Base-by-base conservation (phyloP, 306 rosid species). In the Pterocarpus santalinus region DNA sequence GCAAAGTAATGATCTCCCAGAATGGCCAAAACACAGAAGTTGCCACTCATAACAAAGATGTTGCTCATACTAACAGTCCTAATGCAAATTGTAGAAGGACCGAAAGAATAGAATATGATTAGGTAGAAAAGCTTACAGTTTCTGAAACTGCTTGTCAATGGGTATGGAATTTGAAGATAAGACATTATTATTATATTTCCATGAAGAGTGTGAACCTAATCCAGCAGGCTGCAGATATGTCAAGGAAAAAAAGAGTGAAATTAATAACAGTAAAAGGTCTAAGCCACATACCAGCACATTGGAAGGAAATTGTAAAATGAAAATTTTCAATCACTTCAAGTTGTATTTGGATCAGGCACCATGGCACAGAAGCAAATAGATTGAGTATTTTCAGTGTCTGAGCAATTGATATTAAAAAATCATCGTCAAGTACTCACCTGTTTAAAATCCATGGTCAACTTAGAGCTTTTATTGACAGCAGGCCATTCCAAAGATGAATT, bases 81-180 rank as follows among this genome's bases (percentile, higher is more conserved):
- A 49, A 57, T 67, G 70, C 44, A 51, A 56, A 57, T 58, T 58
- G 62, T 73, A 57, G 60, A 58, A 65, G 36, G 51, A 43, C 61
- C 73, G 73, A 79, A 72, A 73, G 36, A 58, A 73, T 55, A 80
- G 14, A 55, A 72, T 36, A 76, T 22, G 32, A 65, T 63, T 51
- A 70, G 81, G 46, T 39, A 71, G 39, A 73, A 80, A 71, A 70
- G 86, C 99, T 92, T 87, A 96, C 99, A 90, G 85, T 56, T 88
- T 94, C 63, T 90, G 96, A 65, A 92, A 81, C 86, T 90, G 92
- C 89, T 90, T 92, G 80, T 92, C 92, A 65, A 87, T 77, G 62
- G 80, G 91, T 51, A 57, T 8, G 69, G 92, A 65, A 86, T 81
- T 85, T 69, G 92, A 83, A 73, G 86, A 82, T 64, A 81, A 75